Evolutionary conservation across 805 yeast species (phyloP).

Genomic region (Candida jianshihensis): DNA sequence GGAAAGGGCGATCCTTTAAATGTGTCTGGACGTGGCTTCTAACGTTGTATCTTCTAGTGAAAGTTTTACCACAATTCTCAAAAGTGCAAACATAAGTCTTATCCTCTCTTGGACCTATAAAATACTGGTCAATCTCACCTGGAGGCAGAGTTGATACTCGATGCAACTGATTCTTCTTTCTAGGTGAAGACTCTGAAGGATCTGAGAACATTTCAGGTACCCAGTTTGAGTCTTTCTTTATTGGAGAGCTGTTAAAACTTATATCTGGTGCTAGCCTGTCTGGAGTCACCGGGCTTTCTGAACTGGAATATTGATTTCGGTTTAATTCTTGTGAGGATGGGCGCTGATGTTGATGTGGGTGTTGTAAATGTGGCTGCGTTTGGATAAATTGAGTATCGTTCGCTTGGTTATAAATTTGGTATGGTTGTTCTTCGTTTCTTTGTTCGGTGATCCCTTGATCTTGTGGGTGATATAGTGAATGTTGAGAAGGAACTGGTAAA

Average conservation of each 20-base stretch:
- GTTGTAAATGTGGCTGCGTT: too few relatives aligned
- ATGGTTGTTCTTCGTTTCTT: too few relatives aligned
- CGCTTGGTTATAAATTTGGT: too few relatives aligned
- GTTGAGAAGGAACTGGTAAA: background rate
- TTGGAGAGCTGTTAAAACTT: constrained; percentile 15
- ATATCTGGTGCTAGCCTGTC: constrained; percentile 32
- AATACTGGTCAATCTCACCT: constrained; percentile 79
- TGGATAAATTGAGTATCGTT: background rate
- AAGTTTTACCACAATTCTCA: constrained; percentile 72
- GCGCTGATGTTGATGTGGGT: too few relatives aligned
- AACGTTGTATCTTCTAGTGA: constrained; percentile 84
- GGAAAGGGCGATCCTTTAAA: constrained; percentile 86
- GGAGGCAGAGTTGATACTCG: constrained; percentile 67
- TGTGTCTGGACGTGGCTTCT: constrained; percentile 97
- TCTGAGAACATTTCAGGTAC: constrained; percentile 12
- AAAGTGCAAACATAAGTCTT: constrained; percentile 69
- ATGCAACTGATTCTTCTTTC: constrained; percentile 20
- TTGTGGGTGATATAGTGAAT: background rate
- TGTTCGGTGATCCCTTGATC: background rate
- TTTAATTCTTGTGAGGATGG: background rate
- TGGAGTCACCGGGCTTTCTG: too few relatives aligned
- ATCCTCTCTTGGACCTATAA: constrained; percentile 71
- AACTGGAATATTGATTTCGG: too few relatives aligned
- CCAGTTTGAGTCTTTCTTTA: constrained; percentile 5
- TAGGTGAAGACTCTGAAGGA: constrained; percentile 9